A percentile compares a stretch with the other conserved stretches of the same genome.
Evolutionary conservation across 2,329 filamentous ascomycete species (phyloP).

Genomic region (Pseudodiploospora longispora): DNA sequence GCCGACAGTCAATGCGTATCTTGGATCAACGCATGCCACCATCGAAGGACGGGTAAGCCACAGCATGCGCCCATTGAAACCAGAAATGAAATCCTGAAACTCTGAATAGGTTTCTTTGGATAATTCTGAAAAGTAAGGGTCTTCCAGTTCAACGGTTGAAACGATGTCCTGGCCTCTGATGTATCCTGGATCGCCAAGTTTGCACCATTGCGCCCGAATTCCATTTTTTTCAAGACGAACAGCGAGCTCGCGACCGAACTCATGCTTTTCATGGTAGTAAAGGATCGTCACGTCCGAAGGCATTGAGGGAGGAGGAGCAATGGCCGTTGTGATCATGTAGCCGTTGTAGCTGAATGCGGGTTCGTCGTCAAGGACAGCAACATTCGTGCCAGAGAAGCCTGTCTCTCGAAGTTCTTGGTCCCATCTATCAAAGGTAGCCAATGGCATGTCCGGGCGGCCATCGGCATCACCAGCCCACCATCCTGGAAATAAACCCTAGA

Average conservation of each 20-base stretch:
- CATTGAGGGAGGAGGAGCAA: neutral
- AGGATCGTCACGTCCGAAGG: neutral
- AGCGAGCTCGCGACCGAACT: conserved; percentile 6
- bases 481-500: neutral
- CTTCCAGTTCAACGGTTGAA: conserved; percentile 11
- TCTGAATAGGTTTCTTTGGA: neutral
- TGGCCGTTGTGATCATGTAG: neutral
- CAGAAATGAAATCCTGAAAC: conserved; percentile 11
- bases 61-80: conserved; percentile 1
- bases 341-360: neutral
- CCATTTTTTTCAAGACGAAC: neutral
- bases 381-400: conserved; percentile 6
- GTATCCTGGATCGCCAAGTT: neutral
- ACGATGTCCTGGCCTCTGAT: conserved; percentile 5
- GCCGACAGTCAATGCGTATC: conserved; percentile 2
- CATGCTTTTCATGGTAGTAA: conserved; percentile 4
- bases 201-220: conserved; percentile 3
- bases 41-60: conserved; percentile 7
- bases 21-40: conserved; percentile 3
- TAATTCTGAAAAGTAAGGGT: conserved; percentile 10
- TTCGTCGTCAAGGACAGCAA: conserved; percentile 6
- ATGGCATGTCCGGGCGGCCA: neutral
- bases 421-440: conserved; percentile 1
- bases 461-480: conserved; percentile 1
- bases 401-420: neutral